A percentile compares a stretch with the other conserved stretches of the same genome.
phyloP scores from a whole-genome alignment of 352 stramenopile species.

The Salisapilia sapeloensis region DNA sequence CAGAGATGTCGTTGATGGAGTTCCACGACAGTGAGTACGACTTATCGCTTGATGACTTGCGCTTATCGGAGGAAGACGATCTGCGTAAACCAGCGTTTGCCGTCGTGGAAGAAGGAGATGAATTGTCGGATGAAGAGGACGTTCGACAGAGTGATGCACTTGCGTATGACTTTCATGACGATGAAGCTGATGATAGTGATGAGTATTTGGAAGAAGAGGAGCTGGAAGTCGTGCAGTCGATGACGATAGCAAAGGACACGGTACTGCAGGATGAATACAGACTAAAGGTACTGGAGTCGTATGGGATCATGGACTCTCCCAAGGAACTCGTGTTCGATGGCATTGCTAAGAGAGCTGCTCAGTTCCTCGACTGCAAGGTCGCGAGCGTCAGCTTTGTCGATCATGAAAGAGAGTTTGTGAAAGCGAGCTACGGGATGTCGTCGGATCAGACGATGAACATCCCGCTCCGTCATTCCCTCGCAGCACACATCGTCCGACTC shows the following conservation, averaged over 20 bases:
- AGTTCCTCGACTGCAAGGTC: conserved; percentile 26
- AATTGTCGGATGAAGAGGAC: not conserved
- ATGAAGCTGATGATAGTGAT: conserved; percentile 3
- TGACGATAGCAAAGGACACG: conserved; percentile 5
- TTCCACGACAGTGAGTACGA: conserved; percentile 57
- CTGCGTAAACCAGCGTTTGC: not conserved
- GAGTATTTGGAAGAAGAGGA: conserved; percentile 8
- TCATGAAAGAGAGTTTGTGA: conserved; percentile 32
- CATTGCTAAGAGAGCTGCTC: conserved; percentile 34
- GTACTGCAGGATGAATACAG: conserved; percentile 16
- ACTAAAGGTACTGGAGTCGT: conserved; percentile 17
- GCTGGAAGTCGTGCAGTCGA: conserved; percentile 16
- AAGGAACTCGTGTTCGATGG: conserved; percentile 32
- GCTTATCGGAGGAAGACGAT: conserved; percentile 14
- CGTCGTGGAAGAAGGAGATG: conserved; percentile 4
- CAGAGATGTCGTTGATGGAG: conserved; percentile 26
- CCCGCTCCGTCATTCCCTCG: conserved; percentile 31
- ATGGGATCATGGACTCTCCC: conserved; percentile 34
- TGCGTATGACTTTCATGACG: not conserved
- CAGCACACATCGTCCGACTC: conserved; percentile 33
- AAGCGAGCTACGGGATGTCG: conserved; percentile 22
- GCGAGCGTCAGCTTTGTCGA: conserved; percentile 50
- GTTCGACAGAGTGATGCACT: not conserved
- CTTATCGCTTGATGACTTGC: conserved; percentile 15
- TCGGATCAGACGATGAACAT: conserved; percentile 11